phyloP scores from a whole-genome alignment of 2,329 filamentous ascomycete genomes.

The Arthrobotrys iridis region DNA sequence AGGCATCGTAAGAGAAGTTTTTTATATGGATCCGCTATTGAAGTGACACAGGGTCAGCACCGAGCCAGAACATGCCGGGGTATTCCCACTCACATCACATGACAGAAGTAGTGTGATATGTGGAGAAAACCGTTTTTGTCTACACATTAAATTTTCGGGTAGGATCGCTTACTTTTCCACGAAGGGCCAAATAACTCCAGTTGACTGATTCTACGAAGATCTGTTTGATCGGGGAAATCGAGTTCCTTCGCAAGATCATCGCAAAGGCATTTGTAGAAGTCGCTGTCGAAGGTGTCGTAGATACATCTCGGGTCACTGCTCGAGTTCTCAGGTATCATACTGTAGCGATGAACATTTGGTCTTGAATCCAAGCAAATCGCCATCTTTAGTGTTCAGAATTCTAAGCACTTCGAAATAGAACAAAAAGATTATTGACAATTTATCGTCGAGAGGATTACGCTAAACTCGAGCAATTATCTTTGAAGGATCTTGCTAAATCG shows the following conservation, averaged over 20 bases:
- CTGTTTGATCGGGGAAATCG: conserved; percentile 47
- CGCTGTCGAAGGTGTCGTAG: conserved; percentile 45
- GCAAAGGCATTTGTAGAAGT: conserved; percentile 53
- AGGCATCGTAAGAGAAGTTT: conserved; percentile 50
- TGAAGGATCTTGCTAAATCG: not conserved
- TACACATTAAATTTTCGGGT: not conserved
- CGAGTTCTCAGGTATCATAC: conserved; percentile 7
- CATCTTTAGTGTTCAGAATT: conserved; percentile 12
- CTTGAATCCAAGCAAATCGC: conserved; percentile 40
- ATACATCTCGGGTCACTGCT: conserved; percentile 13
- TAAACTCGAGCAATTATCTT: not conserved
- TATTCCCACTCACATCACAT: conserved; percentile 24
- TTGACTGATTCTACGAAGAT: conserved; percentile 53
- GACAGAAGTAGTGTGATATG: conserved; percentile 1
- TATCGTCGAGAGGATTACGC: too few relatives aligned
- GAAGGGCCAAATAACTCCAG: conserved; percentile 49
- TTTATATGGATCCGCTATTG: conserved; percentile 52
- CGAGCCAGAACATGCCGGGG: conserved; percentile 17
- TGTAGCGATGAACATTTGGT: conserved; percentile 16
- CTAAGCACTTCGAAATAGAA: not conserved
- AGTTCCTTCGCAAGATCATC: conserved; percentile 53
- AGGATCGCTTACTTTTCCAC: conserved; percentile 52
- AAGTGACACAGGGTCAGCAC: conserved; percentile 1
- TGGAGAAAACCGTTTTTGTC: not conserved
- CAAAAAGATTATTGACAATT: not conserved